phyloP scores from a whole-genome alignment of 2,329 filamentous ascomycete genomes.

The Trichophyton verrucosum region DNA sequence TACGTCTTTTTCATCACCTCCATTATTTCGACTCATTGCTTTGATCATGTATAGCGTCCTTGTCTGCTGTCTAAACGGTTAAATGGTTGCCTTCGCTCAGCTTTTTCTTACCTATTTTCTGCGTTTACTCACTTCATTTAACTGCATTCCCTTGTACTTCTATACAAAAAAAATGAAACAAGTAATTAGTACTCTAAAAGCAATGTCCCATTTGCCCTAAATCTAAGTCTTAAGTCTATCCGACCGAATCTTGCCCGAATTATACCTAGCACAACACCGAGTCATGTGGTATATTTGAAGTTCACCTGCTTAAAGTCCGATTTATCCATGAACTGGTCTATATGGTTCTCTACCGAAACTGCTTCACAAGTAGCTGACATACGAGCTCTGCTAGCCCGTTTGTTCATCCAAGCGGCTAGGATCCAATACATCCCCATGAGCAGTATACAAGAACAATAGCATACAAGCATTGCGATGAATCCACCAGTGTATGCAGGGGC shows the following conservation, averaged over 20 bases:
- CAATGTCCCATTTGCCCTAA: too few relatives aligned
- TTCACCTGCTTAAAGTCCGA: conserved; percentile 19
- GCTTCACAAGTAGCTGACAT: not conserved
- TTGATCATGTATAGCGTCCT: not conserved
- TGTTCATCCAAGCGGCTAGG: conserved; percentile 16
- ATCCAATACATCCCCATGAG: conserved; percentile 24
- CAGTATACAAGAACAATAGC: conserved; percentile 24
- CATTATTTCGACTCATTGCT: not conserved
- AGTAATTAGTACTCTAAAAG: too few relatives aligned
- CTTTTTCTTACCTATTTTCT: not conserved
- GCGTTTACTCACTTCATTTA: too few relatives aligned
- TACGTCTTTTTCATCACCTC: not conserved
- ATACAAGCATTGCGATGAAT: conserved; percentile 26
- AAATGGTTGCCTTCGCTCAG: not conserved
- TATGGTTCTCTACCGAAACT: conserved; percentile 8
- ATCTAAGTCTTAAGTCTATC: too few relatives aligned
- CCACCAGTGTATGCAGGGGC: conserved; percentile 30
- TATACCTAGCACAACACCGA: not conserved
- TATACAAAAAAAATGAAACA: too few relatives aligned
- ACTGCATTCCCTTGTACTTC: too few relatives aligned
- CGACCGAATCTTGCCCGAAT: not conserved
- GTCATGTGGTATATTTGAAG: conserved; percentile 20
- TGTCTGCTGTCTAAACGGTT: not conserved
- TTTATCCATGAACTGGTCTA: conserved; percentile 15
- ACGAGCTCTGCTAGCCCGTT: conserved; percentile 3